Percentiles rank a stretch among this genome's conserved stretches.
Conservation (phyloP, 345 rosid genomes). For the Linum lewisii region DNA sequence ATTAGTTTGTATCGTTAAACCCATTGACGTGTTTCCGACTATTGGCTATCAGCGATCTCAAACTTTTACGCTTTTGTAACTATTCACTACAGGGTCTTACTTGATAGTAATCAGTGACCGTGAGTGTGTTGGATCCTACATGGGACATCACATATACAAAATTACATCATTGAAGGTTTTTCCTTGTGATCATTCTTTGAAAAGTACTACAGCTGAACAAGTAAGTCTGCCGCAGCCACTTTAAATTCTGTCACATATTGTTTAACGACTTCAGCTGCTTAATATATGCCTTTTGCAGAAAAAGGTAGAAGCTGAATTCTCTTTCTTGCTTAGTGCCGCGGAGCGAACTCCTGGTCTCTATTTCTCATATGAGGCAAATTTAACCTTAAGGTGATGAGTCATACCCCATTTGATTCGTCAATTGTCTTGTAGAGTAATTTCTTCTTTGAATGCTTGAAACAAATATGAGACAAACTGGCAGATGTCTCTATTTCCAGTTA, state of each 20-base stretch:
- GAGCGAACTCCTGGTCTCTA: constrained; percentile 73
- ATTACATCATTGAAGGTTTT: constrained; percentile 64
- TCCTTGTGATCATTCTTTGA: constrained; percentile 80
- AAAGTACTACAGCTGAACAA: constrained; percentile 66
- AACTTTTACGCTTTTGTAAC: not conserved
- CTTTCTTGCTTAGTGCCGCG: constrained; percentile 52
- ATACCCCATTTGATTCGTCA: not conserved
- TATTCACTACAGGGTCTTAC: constrained; percentile 52
- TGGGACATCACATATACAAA: constrained; percentile 81
- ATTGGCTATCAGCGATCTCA: not conserved
- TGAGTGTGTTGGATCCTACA: constrained; percentile 69
- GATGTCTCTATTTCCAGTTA: not conserved
- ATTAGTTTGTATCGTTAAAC: too few relatives aligned
- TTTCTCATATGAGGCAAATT: constrained; percentile 81
- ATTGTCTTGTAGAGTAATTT: not conserved
- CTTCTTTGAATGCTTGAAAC: too few relatives aligned
- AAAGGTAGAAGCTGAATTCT: constrained; percentile 76
- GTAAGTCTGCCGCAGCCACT: constrained; percentile 22
- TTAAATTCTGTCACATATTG: not conserved
- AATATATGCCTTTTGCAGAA: constrained; percentile 37
- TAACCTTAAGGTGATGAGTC: constrained; percentile 62
- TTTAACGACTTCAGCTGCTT: constrained; percentile 10
- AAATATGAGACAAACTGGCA: not conserved
- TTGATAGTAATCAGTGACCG: constrained; percentile 68
- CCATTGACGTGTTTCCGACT: not conserved